Conservation (phyloP, 2,329 filamentous ascomycete genomes). For the Lasiodiplodia sp. region DNA sequence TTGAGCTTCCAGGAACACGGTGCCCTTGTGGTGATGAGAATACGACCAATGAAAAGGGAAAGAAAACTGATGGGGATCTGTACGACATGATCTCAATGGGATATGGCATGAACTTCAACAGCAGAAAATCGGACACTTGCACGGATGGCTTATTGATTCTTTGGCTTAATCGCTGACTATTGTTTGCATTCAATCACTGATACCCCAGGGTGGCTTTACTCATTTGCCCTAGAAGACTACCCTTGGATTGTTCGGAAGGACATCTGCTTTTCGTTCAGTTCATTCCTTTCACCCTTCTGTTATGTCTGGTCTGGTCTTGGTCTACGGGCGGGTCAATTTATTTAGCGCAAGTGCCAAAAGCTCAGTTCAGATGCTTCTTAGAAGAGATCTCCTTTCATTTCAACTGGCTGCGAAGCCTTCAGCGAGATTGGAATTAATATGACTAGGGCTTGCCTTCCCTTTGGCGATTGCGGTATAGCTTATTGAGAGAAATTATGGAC, state of each 20-base stretch:
- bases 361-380: background rate
- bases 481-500: background rate
- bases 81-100: background rate
- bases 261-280: background rate
- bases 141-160: background rate
- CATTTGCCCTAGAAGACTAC: slow-evolving; percentile 10
- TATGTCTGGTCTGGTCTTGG: background rate
- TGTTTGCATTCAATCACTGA: slow-evolving; percentile 8
- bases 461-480: background rate
- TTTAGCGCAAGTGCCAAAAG: background rate
- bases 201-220: slow-evolving; percentile 27
- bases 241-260: slow-evolving; percentile 8
- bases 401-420: background rate
- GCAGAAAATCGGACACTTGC: background rate
- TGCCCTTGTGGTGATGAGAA: background rate
- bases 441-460: background rate
- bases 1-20: background rate
- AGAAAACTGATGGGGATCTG: background rate
- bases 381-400: background rate
- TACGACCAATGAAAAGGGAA: background rate
- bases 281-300: background rate
- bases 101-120: background rate
- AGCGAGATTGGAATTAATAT: background rate
- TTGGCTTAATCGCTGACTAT: background rate
- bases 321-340: background rate